phyloP scores from a whole-genome alignment of 73 alveolate species.

The Diophrys appendiculata region DNA sequence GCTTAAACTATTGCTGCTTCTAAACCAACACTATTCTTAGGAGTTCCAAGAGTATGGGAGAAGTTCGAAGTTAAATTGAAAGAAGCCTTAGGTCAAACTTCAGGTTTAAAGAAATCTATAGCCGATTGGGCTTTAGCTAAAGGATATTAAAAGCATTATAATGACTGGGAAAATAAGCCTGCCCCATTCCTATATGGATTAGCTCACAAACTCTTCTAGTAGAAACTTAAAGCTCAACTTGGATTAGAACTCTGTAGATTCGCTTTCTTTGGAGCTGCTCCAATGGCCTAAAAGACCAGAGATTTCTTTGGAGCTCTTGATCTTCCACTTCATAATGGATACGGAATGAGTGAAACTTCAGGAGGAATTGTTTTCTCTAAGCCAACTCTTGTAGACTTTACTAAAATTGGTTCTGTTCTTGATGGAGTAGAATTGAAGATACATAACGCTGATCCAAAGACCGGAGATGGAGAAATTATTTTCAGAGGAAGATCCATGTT shows the following conservation, averaged over 20 bases:
- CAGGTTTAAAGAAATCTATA: conserved; percentile 18
- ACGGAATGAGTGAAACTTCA: conserved; percentile 72
- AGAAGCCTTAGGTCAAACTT: conserved; percentile 32
- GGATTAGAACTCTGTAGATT: conserved; percentile 52
- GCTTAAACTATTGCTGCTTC: conserved; percentile 55
- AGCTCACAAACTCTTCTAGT: conserved; percentile 43
- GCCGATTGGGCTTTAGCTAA: conserved; percentile 66
- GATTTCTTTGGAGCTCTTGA: conserved; percentile 63
- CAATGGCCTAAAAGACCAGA: conserved; percentile 33
- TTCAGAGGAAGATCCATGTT: conserved; percentile 76
- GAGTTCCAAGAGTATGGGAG: conserved; percentile 82
- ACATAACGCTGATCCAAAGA: conserved; percentile 60
- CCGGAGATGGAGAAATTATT: conserved; percentile 79
- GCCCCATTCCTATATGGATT: conserved; percentile 51
- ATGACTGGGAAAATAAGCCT: conserved; percentile 12
- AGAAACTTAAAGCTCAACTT: conserved; percentile 43
- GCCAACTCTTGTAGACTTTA: not conserved
- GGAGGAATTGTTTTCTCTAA: conserved; percentile 57
- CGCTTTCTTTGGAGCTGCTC: conserved; percentile 68
- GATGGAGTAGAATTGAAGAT: no score
- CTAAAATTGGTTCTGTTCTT: conserved; percentile 69
- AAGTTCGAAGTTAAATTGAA: conserved; percentile 65
- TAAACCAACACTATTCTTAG: conserved; percentile 68
- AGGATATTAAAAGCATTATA: conserved; percentile 44
- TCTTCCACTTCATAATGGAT: conserved; percentile 48